Conservation (phyloP, 2,329 filamentous ascomycete species). For the Xylaria polymorpha region DNA sequence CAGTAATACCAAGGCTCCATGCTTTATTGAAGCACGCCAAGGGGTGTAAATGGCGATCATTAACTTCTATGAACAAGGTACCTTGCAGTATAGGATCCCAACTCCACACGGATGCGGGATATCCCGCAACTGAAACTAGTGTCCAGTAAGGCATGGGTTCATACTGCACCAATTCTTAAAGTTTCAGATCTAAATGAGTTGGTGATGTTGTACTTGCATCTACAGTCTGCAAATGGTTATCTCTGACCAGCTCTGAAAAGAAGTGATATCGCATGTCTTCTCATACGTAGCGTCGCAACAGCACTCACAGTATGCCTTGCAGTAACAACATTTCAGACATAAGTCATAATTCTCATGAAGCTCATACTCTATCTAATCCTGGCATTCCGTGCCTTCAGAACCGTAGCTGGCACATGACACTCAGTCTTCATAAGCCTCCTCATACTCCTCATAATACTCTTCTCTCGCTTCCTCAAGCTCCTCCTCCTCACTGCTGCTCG, state of each 20-base stretch:
- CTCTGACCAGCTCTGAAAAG: no score
- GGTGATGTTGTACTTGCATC: no score
- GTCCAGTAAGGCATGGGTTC: no score
- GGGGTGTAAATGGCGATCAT: no score
- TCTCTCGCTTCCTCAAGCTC: slow-evolving; percentile 63
- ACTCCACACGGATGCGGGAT: background rate
- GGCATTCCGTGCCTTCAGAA: background rate
- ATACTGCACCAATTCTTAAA: no score
- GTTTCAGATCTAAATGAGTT: no score
- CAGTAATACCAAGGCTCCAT: background rate
- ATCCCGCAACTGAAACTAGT: background rate
- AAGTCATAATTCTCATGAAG: background rate
- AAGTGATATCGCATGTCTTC: background rate
- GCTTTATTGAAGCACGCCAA: background rate
- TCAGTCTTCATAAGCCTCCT: slow-evolving; percentile 57
- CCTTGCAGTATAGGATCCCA: no score
- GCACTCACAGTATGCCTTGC: background rate
- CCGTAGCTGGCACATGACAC: no score
- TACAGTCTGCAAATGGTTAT: no score
- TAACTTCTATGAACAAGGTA: no score
- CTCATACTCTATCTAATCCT: background rate
- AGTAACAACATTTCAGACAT: background rate
- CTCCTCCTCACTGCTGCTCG: slow-evolving; percentile 64
- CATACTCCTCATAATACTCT: slow-evolving; percentile 62
- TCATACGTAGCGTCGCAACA: background rate